A percentile compares a stretch with the other conserved stretches of the same genome.
These are phyloP conservation scores for Haematococcus sp. DNA, from an alignment of 139 green algal genomes.

Conservation along the genomic window DNA sequence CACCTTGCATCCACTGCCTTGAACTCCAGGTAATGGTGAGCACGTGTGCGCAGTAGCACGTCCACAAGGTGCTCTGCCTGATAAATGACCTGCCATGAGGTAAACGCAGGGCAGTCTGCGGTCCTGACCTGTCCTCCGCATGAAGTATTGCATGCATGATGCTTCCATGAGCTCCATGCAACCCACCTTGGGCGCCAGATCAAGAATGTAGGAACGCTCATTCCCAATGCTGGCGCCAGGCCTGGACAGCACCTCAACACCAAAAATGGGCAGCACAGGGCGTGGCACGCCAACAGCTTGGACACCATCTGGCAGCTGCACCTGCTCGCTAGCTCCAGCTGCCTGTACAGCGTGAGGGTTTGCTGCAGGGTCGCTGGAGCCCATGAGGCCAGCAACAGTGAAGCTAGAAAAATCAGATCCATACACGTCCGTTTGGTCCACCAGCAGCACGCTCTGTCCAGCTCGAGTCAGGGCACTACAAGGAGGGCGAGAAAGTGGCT, in stretches of 20 bases:
- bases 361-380: neutral
- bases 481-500: neutral
- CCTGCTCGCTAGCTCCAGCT: neutral
- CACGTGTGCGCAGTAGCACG: constrained; percentile 61
- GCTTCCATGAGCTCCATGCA: neutral
- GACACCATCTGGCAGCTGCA: constrained; percentile 27
- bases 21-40: constrained; percentile 89
- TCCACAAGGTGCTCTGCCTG: constrained; percentile 72
- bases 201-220: constrained; percentile 43
- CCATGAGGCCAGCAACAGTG: constrained; percentile 10
- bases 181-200: constrained; percentile 63
- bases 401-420: constrained; percentile 69
- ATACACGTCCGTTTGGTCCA: constrained; percentile 75
- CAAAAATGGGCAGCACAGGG: constrained; percentile 12
- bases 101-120: too few species aligned
- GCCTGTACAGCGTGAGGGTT: constrained; percentile 7
- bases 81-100: constrained; percentile 62
- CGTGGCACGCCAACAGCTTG: neutral
- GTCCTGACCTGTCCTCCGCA: neutral
- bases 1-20: constrained; percentile 72
- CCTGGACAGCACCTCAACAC: neutral
- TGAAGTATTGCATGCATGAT: neutral
- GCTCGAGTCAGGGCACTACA: constrained; percentile 48
- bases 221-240: constrained; percentile 1
- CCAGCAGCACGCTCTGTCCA: constrained; percentile 77